Conservation (phyloP, 768 basidiomycete genomes). For the Pulveroboletus sp. region DNA sequence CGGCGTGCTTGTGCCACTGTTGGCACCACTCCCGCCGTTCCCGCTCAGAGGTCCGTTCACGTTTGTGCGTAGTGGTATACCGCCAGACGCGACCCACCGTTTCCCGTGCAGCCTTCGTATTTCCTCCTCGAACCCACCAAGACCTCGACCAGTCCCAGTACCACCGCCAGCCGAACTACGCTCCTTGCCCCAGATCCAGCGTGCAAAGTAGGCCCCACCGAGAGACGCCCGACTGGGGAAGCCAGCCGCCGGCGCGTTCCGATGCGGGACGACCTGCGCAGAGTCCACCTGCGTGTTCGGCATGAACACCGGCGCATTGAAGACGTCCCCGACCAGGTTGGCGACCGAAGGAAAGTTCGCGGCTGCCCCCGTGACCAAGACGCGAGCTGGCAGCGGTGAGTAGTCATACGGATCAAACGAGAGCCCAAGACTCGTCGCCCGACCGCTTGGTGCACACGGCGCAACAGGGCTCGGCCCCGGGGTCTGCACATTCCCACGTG, state of each 20-base stretch:
- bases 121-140: slow-evolving; percentile 76
- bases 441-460: slow-evolving; percentile 17
- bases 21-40: slow-evolving; percentile 44
- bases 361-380: slow-evolving; percentile 73
- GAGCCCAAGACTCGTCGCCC: slow-evolving; percentile 49
- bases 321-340: slow-evolving; percentile 75
- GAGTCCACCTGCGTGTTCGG: slow-evolving; percentile 73
- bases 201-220: slow-evolving; percentile 73
- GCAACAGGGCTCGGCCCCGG: slow-evolving; percentile 25
- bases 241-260: slow-evolving; percentile 67
- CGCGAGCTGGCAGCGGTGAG: slow-evolving; percentile 55
- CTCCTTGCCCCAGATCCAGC: slow-evolving; percentile 83
- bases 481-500: slow-evolving; percentile 30
- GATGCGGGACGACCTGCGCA: slow-evolving; percentile 62
- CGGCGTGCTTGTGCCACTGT: slow-evolving; percentile 67
- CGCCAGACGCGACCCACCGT: slow-evolving; percentile 68
- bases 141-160: slow-evolving; percentile 33
- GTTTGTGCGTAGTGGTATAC: slow-evolving; percentile 54
- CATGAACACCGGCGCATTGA: slow-evolving; percentile 77
- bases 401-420: slow-evolving; percentile 78
- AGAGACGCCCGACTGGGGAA: slow-evolving; percentile 67
- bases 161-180: slow-evolving; percentile 28
- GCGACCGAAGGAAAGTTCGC: slow-evolving; percentile 82
- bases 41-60: slow-evolving; percentile 39
- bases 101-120: slow-evolving; percentile 65